A percentile compares a stretch with the other conserved stretches of the same genome.
Conservation (phyloP, 805 yeast species). For the Lipomyces starkeyi region DNA sequence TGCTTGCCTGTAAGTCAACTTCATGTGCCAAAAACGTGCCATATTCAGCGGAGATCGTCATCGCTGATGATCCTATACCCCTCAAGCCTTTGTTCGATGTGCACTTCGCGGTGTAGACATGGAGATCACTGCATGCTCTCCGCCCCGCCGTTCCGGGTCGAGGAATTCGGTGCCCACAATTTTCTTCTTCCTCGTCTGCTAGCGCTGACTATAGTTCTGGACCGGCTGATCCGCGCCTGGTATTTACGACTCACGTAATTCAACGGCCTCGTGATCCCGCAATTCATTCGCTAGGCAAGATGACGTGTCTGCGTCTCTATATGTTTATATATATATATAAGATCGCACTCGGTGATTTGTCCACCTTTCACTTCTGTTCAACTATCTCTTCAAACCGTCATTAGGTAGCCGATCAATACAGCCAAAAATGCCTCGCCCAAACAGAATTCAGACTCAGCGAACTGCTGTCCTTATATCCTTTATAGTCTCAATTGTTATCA, state of each 20-base stretch:
- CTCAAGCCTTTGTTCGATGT: not conserved
- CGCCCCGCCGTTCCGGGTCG: not conserved
- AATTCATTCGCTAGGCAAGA: not conserved
- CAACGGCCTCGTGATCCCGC: not conserved
- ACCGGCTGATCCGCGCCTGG: not conserved
- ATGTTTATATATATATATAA: not conserved
- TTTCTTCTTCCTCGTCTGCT: not conserved
- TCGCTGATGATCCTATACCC: not conserved
- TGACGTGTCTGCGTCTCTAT: not conserved
- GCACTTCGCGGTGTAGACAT: not conserved
- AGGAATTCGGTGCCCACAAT: not conserved
- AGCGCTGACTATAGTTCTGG: not conserved
- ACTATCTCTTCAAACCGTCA: not conserved
- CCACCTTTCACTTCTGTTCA: not conserved
- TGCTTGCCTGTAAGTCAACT: not conserved
- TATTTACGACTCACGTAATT: not conserved
- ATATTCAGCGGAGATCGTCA: not conserved
- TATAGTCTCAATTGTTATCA: conserved; percentile 61
- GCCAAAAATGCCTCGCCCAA: not conserved
- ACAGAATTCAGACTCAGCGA: conserved; percentile 45
- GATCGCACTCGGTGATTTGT: not conserved
- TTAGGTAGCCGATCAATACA: not conserved
- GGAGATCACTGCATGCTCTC: not conserved
- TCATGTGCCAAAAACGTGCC: conserved; percentile 1
- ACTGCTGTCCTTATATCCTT: conserved; percentile 58